phyloP scores from a whole-genome alignment of 1,284 basidiomycete genomes.

The Gymnopus androsaceus region DNA sequence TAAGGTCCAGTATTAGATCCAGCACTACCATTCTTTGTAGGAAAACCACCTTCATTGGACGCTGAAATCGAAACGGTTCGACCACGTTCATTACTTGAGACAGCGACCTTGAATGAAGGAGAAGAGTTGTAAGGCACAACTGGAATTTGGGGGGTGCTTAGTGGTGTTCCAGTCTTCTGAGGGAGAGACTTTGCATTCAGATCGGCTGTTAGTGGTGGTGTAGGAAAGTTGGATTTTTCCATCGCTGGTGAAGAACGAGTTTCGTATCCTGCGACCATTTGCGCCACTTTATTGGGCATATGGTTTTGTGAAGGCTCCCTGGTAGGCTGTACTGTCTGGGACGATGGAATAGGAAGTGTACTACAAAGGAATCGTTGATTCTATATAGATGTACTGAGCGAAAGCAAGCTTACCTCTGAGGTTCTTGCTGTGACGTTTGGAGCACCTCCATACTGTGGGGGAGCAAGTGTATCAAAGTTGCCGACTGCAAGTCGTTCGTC shows the following conservation, averaged over 20 bases:
- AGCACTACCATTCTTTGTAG: not conserved
- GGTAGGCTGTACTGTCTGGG: not conserved
- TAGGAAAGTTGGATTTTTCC: not conserved
- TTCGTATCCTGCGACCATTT: slow-evolving; percentile 27
- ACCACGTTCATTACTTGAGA: slow-evolving; percentile 13
- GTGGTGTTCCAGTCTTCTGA: not conserved
- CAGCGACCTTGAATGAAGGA: slow-evolving; percentile 16
- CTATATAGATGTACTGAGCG: not conserved
- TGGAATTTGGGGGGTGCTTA: not conserved
- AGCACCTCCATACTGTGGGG: not conserved
- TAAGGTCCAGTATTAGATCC: not conserved
- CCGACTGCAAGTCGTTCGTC: not conserved
- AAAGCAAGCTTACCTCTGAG: not conserved
- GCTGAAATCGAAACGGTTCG: slow-evolving; percentile 16
- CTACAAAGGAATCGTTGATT: not conserved
- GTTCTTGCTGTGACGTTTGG: not conserved
- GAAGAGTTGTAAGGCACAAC: slow-evolving; percentile 1
- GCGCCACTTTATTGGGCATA: slow-evolving; percentile 21
- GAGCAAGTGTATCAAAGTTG: not conserved
- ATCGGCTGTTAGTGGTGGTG: not conserved
- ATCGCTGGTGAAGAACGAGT: slow-evolving; percentile 18
- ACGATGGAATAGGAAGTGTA: not conserved
- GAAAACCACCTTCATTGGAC: slow-evolving; percentile 15
- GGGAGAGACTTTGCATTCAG: not conserved
- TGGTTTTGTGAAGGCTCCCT: not conserved